Base-by-base conservation (phyloP, 306 rosid genomes). In the Pachyrhizus erosus region DNA sequence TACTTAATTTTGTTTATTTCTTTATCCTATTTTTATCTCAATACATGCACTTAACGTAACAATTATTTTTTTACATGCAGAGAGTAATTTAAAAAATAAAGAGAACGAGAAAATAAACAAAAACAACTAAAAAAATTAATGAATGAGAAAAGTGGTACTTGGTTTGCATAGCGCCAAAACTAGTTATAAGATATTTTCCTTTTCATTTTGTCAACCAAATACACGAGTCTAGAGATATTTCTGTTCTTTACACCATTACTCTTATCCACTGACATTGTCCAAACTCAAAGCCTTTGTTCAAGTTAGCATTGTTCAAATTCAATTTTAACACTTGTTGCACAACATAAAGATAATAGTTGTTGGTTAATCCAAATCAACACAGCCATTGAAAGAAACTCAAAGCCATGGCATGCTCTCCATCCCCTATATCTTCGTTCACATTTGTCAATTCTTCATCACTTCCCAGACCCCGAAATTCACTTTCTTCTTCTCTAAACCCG, bases 321-420 rank as follows among this genome's bases (percentile, higher is more conserved):
- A 60, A 42, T 34, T 34, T 3, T 34, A 4, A 31, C 2, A 18
- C 24, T 26, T 64, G 20, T 74, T 48, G 57, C 42, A 60, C 5
- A 23, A 69, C 33, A 74, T 31, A 24, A 12, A 31, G 11, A 10
- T 52, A 9, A 18, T 29, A 26, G 70, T 14, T 42, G 21, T 57
- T 42, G 12, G n/a, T 70, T 70, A 18, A 46, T 33, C 14, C 65
- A 52, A 64, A 48, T 21, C 23, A 79, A 39, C 75, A 66, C 68
- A 23, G 0, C 65, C 66, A 69, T 33, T 62, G 13, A 26, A 73
- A 55, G 40, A 21, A 26, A 84, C 64, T 51, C 33, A 34, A 65
- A 80, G 46, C 85, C 60, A 94, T 95, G 99, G 86, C 99, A 72
- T 87, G 70, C 79, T 91, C 92, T 84, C 87, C 90, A 64, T 68